A percentile compares a stretch with the other conserved stretches of the same genome.
phyloP scores from a whole-genome alignment of 2,329 filamentous ascomycete species.

The Didymella pomorum region DNA sequence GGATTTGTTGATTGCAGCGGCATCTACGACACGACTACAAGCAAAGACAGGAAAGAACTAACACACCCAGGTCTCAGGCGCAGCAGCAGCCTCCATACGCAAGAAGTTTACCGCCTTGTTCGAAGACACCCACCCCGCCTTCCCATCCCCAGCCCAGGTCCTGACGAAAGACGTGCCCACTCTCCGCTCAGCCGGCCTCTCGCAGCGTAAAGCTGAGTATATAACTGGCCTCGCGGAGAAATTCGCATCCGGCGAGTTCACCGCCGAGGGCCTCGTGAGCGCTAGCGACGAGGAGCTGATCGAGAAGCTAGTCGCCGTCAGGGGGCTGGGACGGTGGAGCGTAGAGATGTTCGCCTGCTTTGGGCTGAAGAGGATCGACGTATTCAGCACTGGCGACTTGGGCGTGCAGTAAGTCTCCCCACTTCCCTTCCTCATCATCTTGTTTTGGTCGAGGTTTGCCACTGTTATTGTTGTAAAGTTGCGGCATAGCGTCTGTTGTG shows the following conservation, averaged over 20 bases:
- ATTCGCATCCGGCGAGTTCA: slow-evolving; percentile 78
- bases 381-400: slow-evolving; percentile 90
- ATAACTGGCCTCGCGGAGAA: slow-evolving; percentile 84
- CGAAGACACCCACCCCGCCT: slow-evolving; percentile 55
- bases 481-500: slow-evolving; percentile 1
- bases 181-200: slow-evolving; percentile 86
- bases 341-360: slow-evolving; percentile 95
- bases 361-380: slow-evolving; percentile 90
- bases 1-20: background rate
- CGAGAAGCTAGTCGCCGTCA: slow-evolving; percentile 80
- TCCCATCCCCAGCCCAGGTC: slow-evolving; percentile 81
- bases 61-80: slow-evolving; percentile 75
- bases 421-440: background rate
- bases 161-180: slow-evolving; percentile 65
- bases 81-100: slow-evolving; percentile 89
- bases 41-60: background rate
- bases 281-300: slow-evolving; percentile 88
- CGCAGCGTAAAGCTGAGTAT: slow-evolving; percentile 95
- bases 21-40: background rate
- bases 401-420: slow-evolving; percentile 75
- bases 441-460: background rate
- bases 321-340: slow-evolving; percentile 88
- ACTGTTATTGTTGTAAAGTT: background rate
- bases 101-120: slow-evolving; percentile 68
- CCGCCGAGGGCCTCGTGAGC: slow-evolving; percentile 75